Evolutionary conservation across 129 eudicot genomes (phyloP).

Genomic region (Dittrichia graveolens): DNA sequence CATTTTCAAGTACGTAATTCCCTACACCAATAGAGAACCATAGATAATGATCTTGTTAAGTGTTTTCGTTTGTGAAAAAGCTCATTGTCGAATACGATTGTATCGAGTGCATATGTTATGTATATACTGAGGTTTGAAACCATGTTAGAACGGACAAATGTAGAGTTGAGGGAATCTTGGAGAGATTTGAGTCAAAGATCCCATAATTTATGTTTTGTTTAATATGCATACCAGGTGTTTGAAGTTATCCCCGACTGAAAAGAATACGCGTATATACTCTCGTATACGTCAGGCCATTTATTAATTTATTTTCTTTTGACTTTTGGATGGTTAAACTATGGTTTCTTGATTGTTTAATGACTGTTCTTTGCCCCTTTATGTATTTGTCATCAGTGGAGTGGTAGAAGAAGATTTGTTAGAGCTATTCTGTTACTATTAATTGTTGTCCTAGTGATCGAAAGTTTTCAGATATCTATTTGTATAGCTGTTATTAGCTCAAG

Average conservation of each 20-base stretch:
- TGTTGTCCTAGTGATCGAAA: constrained; percentile 4
- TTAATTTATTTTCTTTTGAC: constrained; percentile 37
- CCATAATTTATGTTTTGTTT: constrained; percentile 27
- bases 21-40: constrained; percentile 17
- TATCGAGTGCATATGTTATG: background rate
- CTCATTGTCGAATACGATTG: background rate
- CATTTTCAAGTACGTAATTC: background rate
- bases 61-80: background rate
- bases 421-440: constrained; percentile 2
- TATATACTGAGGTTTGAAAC: constrained; percentile 3
- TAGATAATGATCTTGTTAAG: background rate
- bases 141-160: constrained; percentile 28
- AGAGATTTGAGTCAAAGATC: constrained; percentile 33
- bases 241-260: constrained; percentile 23
- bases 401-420: constrained; percentile 16
- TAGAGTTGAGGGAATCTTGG: constrained; percentile 25
- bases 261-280: constrained; percentile 38
- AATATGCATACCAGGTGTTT: constrained; percentile 33
- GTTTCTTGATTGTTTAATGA: constrained; percentile 20
- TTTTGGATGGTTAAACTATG: constrained; percentile 27
- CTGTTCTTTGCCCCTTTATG: constrained; percentile 10
- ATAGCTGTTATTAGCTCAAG: background rate
- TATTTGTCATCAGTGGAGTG: constrained; percentile 31
- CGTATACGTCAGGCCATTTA: constrained; percentile 29
- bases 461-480: constrained; percentile 12